A percentile compares a stretch with the other conserved stretches of the same genome.
These are phyloP conservation scores for Peniophora sp. DNA, from an alignment of 1,284 basidiomycete species.

Conservation along the genomic window DNA sequence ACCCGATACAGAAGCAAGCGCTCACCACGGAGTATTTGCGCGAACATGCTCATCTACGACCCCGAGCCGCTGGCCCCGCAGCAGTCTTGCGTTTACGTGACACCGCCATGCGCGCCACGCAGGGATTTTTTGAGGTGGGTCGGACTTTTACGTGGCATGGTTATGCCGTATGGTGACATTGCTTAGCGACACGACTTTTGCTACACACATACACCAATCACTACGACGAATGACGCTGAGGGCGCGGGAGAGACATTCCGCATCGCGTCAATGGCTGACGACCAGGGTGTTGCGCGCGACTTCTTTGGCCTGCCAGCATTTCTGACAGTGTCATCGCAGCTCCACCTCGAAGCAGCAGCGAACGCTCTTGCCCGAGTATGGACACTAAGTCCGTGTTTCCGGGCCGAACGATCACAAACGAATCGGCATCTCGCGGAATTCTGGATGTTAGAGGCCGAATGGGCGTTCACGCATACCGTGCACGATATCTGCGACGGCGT, in stretches of 20 bases:
- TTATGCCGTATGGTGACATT: not conserved
- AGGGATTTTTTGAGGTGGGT: conserved; percentile 56
- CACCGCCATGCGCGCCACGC: conserved; percentile 42
- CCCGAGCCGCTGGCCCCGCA: conserved; percentile 65
- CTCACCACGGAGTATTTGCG: conserved; percentile 71
- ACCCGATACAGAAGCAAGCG: conserved; percentile 84
- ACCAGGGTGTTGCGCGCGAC: conserved; percentile 24
- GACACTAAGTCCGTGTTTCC: conserved; percentile 87
- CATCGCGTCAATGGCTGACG: conserved; percentile 31
- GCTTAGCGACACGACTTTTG: conserved; percentile 68
- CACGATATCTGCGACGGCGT: conserved; percentile 62
- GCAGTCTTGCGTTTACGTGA: conserved; percentile 73
- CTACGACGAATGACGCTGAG: conserved; percentile 92
- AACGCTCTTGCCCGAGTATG: conserved; percentile 78
- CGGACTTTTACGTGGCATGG: conserved; percentile 23
- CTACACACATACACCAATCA: conserved; percentile 77
- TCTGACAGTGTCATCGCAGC: conserved; percentile 90
- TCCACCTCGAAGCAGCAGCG: conserved; percentile 89
- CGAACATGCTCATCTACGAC: conserved; percentile 77
- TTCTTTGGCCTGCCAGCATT: conserved; percentile 75
- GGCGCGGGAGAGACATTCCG: conserved; percentile 95
- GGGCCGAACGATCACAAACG: conserved; percentile 86
- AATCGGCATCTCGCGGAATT: conserved; percentile 94
- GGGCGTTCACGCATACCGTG: conserved; percentile 51
- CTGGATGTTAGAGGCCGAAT: conserved; percentile 97